Percentiles rank a stretch among this genome's conserved stretches.
These are phyloP conservation scores for Grifola frondosa DNA, from an alignment of 1,284 basidiomycete species.

Conservation along the genomic window DNA sequence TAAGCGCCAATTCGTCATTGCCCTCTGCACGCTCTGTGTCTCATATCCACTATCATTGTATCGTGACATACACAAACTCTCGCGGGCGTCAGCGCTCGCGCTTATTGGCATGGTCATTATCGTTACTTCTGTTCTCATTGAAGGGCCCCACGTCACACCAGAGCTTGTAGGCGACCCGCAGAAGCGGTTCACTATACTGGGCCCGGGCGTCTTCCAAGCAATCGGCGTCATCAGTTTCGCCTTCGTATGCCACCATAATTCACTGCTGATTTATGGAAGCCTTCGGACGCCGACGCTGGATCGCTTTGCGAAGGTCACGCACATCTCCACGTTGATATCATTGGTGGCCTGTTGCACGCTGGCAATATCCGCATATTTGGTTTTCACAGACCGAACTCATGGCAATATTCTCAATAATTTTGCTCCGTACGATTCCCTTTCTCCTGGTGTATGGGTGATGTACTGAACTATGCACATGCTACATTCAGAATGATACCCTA, in stretches of 20 bases:
- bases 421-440: slow-evolving; percentile 47
- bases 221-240: slow-evolving; percentile 96
- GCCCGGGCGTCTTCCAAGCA: slow-evolving; percentile 83
- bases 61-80: slow-evolving; percentile 96
- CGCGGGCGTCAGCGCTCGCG: slow-evolving; percentile 88
- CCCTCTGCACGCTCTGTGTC: slow-evolving; percentile 81
- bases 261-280: slow-evolving; percentile 92
- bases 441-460: no score
- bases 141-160: slow-evolving; percentile 80
- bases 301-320: slow-evolving; percentile 91
- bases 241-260: slow-evolving; percentile 93
- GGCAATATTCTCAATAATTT: slow-evolving; percentile 97
- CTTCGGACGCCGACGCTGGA: slow-evolving; percentile 92
- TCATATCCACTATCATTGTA: slow-evolving; percentile 96
- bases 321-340: slow-evolving; percentile 84
- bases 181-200: slow-evolving; percentile 70
- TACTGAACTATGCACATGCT: neutral
- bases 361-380: slow-evolving; percentile 87
- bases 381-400: slow-evolving; percentile 93
- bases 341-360: slow-evolving; percentile 82
- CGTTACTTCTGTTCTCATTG: slow-evolving; percentile 82
- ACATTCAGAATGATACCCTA: slow-evolving; percentile 65
- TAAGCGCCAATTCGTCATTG: slow-evolving; percentile 87
- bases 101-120: slow-evolving; percentile 94
- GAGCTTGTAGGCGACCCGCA: slow-evolving; percentile 78